Base-by-base conservation (phyloP, 306 rosid species). In the Erythrophleum fordii region DNA sequence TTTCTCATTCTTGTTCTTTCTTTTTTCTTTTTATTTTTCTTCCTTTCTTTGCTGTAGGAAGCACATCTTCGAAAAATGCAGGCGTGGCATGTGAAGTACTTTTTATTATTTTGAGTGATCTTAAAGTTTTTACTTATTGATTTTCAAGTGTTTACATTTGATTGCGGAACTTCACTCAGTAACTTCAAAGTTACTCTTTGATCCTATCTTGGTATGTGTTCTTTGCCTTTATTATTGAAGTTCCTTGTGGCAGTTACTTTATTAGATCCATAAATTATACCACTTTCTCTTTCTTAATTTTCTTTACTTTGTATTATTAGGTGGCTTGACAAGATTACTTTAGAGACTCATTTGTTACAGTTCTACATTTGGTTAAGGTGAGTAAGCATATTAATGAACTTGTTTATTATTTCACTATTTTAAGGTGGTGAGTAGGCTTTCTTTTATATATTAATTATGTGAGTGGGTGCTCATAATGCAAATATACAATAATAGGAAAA, bases 311-410 rank as follows among this genome's bases (percentile, higher is more conserved):
- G 73, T 34, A 28, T 83, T 81, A 82, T 77, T 87, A 96, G 98
- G 81, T 96, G 97, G 97, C 99, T 96, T 81, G 99, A 98, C 82
- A 96, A 96, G 92, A 83, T 96, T 79, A 96, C 99, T 71, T 87
- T 96, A 84, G 99, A 96, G 90, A 93, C 99, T 29, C 92, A 96
- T 85, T 93, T 96, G 88, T 93, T 98, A 81, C 99, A 96, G 85
- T 93, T 96, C 86, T 98, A 96, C 80, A 96, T 96, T 82, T 96
- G 99, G 99, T 87, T 96, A 93, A 96, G 99, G 99, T 96, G 78
- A 68, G 90, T 82, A 70, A 79, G 53, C 78, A 17, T 65, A 69
- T 53, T 58, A 69, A 52, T 35, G 28, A 9, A 72, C 82, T 76
- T 22, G 20, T 64, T 55, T 56, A 23, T 29, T 52, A 48, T 68